Evolutionary conservation across 768 basidiomycete species (phyloP).

Genomic region (Gymnopilus dilepis): DNA sequence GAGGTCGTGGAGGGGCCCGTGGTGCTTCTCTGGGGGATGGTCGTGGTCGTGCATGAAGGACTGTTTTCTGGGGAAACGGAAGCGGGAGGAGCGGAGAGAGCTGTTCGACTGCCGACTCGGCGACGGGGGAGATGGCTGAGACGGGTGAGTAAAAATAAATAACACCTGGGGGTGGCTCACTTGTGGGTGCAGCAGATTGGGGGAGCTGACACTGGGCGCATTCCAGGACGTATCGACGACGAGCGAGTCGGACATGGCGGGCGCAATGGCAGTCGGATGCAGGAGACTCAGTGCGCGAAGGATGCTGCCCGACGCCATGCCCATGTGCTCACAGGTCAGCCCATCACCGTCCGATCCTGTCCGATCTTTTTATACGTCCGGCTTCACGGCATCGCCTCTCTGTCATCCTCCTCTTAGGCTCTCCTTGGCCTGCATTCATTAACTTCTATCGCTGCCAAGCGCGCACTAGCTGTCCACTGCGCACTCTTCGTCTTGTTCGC

Average conservation of each 20-base stretch:
- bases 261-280: constrained; percentile 19
- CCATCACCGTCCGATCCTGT: constrained; percentile 4
- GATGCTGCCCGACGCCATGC: not conserved
- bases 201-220: constrained; percentile 4
- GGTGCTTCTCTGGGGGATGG: constrained; percentile 38
- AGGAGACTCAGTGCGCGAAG: constrained; percentile 9
- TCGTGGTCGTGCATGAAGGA: constrained; percentile 27
- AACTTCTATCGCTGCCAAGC: not conserved
- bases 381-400: not conserved
- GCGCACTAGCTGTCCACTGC: not conserved
- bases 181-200: constrained; percentile 13
- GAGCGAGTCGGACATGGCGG: constrained; percentile 29
- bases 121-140: constrained; percentile 26
- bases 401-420: not conserved
- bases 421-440: not conserved
- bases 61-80: constrained; percentile 28
- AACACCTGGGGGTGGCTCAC: not conserved
- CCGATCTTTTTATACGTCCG: constrained; percentile 1
- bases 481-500: too few relatives aligned
- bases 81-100: constrained; percentile 28
- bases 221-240: constrained; percentile 13
- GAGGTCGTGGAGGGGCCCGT: constrained; percentile 87
- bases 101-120: constrained; percentile 27
- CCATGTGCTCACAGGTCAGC: too few relatives aligned
- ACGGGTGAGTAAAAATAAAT: constrained; percentile 11